Evolutionary conservation across 78 protist genomes (phyloP), one percentile per base, ranked within the genome.

Genomic region (Pigoraptor vietnamica): DNA sequence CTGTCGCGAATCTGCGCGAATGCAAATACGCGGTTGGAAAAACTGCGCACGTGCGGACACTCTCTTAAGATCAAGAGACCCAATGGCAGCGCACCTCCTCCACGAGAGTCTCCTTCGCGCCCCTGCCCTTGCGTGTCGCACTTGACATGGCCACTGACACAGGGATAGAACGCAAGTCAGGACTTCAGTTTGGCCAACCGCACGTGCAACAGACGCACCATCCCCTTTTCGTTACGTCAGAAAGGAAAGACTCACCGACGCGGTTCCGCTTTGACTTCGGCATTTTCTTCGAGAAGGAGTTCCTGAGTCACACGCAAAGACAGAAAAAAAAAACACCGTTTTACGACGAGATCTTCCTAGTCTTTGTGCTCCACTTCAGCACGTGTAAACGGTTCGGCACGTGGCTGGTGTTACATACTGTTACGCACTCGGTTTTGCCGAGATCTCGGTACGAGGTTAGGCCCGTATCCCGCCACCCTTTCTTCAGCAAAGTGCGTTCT

Each of bases 81-180:
- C 87, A 83, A 32, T 19, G 2, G 23, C 1, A 2, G 25, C 24
- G 21, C 82, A 94, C 91, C 38, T 83, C 36, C 40, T 93, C 92
- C 21, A 96, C 86, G n/a, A 96, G 89, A 24, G n/a, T 39, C 40
- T 84, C 56, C 89, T 96, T 94, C 36, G 89, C 81, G 55, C 37
- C 93, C n/a, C 1, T 19, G 37, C 94, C 95, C 92, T 94, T 90
- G 40, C 1, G 23, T 81, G 90, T 83, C 1, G 95, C 93, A n/a
- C 33, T 32, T 35, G 94, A 93, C 36, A 96, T 92, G 23, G 93
- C 24, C 25, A 94, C 96, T 79, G 84, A 1, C 32, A 25, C 32
- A 25, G 32, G 1, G 84, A 79, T 1, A 79, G 35, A 25, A 2
- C 84, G n/a, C 1, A 2, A 21, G 84, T 79, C 32, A 86, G 89